These are phyloP conservation scores for Amylostereum areolatum DNA, from an alignment of 1,284 basidiomycete genomes.

Conservation along the genomic window DNA sequence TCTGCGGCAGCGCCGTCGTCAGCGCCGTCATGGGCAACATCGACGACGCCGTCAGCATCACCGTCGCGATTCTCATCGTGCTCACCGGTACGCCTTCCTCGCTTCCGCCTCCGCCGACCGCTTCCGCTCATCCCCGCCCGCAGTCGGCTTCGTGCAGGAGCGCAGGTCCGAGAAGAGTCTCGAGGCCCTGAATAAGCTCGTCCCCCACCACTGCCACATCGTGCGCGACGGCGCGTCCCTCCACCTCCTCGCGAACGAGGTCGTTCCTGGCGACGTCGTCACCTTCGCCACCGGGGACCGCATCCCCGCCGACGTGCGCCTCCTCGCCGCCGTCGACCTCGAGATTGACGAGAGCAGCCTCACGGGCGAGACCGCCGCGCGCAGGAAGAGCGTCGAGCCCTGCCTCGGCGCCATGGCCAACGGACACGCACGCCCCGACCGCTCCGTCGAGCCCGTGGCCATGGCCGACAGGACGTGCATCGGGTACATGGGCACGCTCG, in stretches of 20 bases:
- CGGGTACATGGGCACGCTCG: slow-evolving; percentile 95
- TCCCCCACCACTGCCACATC: slow-evolving; percentile 93
- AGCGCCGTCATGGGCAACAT: slow-evolving; percentile 90
- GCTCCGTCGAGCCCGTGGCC: slow-evolving; percentile 47
- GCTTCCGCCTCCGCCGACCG: too few relatives aligned
- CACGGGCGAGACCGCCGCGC: slow-evolving; percentile 88
- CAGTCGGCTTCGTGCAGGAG: slow-evolving; percentile 96
- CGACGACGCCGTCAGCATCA: slow-evolving; percentile 92
- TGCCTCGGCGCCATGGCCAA: slow-evolving; percentile 29
- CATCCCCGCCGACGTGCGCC: slow-evolving; percentile 88
- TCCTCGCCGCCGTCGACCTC: slow-evolving; percentile 74
- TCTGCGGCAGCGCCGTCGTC: slow-evolving; percentile 84
- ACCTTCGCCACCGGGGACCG: slow-evolving; percentile 91
- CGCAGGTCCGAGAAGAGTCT: slow-evolving; percentile 91
- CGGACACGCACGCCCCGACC: slow-evolving; percentile 7
- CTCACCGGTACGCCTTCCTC: slow-evolving; percentile 86
- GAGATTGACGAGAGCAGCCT: slow-evolving; percentile 95
- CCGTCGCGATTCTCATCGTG: slow-evolving; percentile 90
- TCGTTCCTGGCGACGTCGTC: slow-evolving; percentile 93
- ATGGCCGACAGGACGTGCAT: slow-evolving; percentile 87
- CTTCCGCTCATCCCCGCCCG: too few relatives aligned
- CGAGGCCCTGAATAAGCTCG: slow-evolving; percentile 93
- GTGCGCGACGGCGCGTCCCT: slow-evolving; percentile 73
- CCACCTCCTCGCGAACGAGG: slow-evolving; percentile 86
- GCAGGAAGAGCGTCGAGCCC: slow-evolving; percentile 61